Evolutionary conservation across 2,329 filamentous ascomycete genomes (phyloP).

Genomic region (Exophiala sideris): DNA sequence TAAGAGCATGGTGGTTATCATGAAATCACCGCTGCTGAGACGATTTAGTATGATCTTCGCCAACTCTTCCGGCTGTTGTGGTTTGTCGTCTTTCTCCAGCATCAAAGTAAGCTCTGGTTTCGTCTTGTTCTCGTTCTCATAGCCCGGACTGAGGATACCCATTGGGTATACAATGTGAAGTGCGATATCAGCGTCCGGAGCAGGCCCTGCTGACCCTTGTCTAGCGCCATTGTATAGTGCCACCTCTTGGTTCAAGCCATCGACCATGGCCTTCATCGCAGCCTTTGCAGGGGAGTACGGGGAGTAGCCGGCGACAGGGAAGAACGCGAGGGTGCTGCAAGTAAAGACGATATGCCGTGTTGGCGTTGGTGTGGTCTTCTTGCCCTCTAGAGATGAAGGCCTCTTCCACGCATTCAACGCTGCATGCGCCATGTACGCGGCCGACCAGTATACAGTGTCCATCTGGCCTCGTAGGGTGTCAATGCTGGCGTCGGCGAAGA

Average conservation of each 20-base stretch:
- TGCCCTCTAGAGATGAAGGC: conserved; percentile 25
- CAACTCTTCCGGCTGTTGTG: conserved; percentile 74
- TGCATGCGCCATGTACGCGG: conserved; percentile 79
- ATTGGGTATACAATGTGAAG: conserved; percentile 82
- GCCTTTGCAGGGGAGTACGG: conserved; percentile 83
- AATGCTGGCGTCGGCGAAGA: conserved; percentile 73
- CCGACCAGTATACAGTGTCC: conserved; percentile 89
- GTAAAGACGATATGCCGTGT: conserved; percentile 85
- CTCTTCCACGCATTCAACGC: conserved; percentile 71
- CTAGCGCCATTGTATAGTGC: conserved; percentile 73
- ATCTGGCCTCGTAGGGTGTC: conserved; percentile 70
- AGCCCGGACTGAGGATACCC: conserved; percentile 73
- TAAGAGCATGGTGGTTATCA: conserved; percentile 72
- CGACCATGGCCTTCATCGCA: conserved; percentile 77
- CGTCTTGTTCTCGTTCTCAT: conserved; percentile 68
- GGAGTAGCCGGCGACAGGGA: conserved; percentile 74
- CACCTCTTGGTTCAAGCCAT: conserved; percentile 79
- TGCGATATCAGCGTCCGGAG: conserved; percentile 64
- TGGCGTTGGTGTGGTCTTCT: conserved; percentile 34
- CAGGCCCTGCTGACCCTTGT: conserved; percentile 32
- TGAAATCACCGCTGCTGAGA: conserved; percentile 75
- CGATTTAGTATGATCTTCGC: conserved; percentile 67
- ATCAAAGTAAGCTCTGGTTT: conserved; percentile 79
- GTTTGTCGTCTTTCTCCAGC: conserved; percentile 77
- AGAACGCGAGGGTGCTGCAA: conserved; percentile 70